A percentile compares a stretch with the other conserved stretches of the same genome.
Conservation (phyloP, 805 yeast species). For the Spencermartinsiella europaea region DNA sequence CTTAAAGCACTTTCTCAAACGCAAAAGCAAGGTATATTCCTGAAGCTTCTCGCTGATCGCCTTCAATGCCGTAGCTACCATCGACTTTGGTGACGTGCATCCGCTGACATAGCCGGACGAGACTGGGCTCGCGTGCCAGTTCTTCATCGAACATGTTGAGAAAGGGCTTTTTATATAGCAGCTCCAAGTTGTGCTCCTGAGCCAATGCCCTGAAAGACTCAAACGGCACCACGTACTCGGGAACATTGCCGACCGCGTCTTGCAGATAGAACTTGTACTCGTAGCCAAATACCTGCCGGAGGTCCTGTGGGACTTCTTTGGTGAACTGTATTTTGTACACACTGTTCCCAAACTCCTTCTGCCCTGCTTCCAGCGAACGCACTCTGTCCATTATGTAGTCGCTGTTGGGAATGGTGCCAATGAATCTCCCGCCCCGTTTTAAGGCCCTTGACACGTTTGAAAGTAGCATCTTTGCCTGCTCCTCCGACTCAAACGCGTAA, state of each 20-base stretch:
- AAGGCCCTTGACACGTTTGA: slow-evolving; percentile 72
- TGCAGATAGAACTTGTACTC: slow-evolving; percentile 72
- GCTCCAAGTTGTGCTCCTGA: slow-evolving; percentile 70
- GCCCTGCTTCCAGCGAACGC: slow-evolving; percentile 41
- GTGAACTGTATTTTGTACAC: slow-evolving; percentile 78
- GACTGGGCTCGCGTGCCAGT: slow-evolving; percentile 48
- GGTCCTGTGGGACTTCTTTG: slow-evolving; percentile 69
- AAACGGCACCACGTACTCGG: slow-evolving; percentile 94
- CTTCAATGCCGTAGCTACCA: slow-evolving; percentile 82
- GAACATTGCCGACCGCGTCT: slow-evolving; percentile 95
- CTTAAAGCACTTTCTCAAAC: slow-evolving; percentile 40
- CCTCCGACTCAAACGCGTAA: slow-evolving; percentile 87
- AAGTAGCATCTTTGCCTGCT: slow-evolving; percentile 65
- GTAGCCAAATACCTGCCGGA: slow-evolving; percentile 75
- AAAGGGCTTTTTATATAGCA: slow-evolving; percentile 71
- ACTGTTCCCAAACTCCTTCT: slow-evolving; percentile 75
- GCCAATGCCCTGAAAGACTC: slow-evolving; percentile 80
- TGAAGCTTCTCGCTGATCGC: slow-evolving; percentile 81
- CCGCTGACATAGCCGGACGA: slow-evolving; percentile 26
- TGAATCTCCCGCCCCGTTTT: slow-evolving; percentile 76
- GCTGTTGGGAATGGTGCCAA: slow-evolving; percentile 92
- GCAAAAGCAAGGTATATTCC: slow-evolving; percentile 84
- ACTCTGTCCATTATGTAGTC: slow-evolving; percentile 73
- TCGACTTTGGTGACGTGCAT: slow-evolving; percentile 58
- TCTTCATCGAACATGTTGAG: slow-evolving; percentile 77